Evolutionary conservation across 768 basidiomycete species (phyloP).

Genomic region (Dioszegia aurantiaca): DNA sequence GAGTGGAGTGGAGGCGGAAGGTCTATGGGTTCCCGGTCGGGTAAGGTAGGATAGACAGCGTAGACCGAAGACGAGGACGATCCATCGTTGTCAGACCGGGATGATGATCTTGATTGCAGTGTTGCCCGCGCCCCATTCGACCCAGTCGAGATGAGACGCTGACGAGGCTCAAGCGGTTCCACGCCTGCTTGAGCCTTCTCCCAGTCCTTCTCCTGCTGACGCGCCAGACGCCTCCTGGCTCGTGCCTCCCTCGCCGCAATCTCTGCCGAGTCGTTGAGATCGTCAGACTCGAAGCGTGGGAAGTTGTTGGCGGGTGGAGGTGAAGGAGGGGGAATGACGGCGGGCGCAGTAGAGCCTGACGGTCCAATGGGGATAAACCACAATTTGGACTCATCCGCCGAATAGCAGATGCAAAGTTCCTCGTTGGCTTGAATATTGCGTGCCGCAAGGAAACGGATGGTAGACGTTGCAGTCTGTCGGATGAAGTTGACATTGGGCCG

Average conservation of each 20-base stretch:
- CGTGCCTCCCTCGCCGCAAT: conserved; percentile 3
- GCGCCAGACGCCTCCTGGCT: conserved; percentile 1
- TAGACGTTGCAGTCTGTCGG: conserved; percentile 27
- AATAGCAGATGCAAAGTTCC: conserved; percentile 50
- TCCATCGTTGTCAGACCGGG: conserved; percentile 5
- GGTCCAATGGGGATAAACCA: conserved; percentile 42
- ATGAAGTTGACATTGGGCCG: conserved; percentile 51
- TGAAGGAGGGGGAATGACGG: not conserved
- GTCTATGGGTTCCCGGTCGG: conserved; percentile 6
- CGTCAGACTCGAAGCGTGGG: conserved; percentile 9
- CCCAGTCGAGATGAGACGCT: not conserved
- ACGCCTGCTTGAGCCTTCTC: not conserved
- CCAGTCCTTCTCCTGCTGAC: conserved; percentile 7
- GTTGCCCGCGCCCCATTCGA: not conserved
- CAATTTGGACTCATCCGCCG: conserved; percentile 48
- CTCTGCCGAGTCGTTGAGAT: conserved; percentile 6
- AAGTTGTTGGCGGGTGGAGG: conserved; percentile 13
- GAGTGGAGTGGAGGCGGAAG: conserved; percentile 35
- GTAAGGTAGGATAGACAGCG: conserved; percentile 19
- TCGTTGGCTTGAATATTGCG: conserved; percentile 36
- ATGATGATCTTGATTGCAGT: not conserved
- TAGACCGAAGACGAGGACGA: conserved; percentile 7
- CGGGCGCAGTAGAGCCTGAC: not conserved
- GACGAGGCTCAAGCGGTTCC: not conserved
- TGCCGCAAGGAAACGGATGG: conserved; percentile 42